Base-by-base conservation (phyloP, 2,329 filamentous ascomycete species). In the Colletotrichum sp. region DNA sequence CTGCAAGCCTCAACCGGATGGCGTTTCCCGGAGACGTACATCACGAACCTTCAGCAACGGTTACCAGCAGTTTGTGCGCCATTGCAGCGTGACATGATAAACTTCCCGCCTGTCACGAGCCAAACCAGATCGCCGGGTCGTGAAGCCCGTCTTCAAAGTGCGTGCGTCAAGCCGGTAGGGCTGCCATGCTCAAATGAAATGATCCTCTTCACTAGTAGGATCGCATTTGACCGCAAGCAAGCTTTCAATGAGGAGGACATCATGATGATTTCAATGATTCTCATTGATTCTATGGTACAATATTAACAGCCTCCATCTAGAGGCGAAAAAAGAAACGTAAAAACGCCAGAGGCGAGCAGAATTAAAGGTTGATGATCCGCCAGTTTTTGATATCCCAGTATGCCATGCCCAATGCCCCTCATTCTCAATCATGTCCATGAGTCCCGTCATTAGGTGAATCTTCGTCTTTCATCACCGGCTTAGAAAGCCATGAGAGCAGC, bases 401-500 rank as follows among this genome's bases (percentile, higher is more conserved):
- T 57, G 34, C 59, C 68, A 57, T 55, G 28, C 44, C 39, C 48
- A 65, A 44, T 44, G 30, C 18, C 34, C 39, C 7, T n/a, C 44
- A 22, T 48, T 63, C 30, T 39, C 68, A 48, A 28, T 72, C 39
- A 55, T 68, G 63, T 44, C 57, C 68, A 39, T 68, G 24, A 75
- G 22, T 72, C 36, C 10, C 24, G 5, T 30, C 30, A 3, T 36
- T 32, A 73, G 44, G 39, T 18, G 57, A 30, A 28, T 34, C 7
- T 3, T 16, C 22, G 15, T 15, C 12, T 52, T n/a, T 12, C 22
- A 8, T 10, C 22, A 4, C 3, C 2, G 15, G 24, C 55, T 75
- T 71, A 77, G 24, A 78, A 6, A 5, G 69, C 77, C 48, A 78
- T 63, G 30, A 78, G 32, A 44, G 69, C 77, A 24, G 66, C 77